Evolutionary conservation across 2,329 filamentous ascomycete genomes (phyloP).

Genomic region (Verticillium klebahnii): DNA sequence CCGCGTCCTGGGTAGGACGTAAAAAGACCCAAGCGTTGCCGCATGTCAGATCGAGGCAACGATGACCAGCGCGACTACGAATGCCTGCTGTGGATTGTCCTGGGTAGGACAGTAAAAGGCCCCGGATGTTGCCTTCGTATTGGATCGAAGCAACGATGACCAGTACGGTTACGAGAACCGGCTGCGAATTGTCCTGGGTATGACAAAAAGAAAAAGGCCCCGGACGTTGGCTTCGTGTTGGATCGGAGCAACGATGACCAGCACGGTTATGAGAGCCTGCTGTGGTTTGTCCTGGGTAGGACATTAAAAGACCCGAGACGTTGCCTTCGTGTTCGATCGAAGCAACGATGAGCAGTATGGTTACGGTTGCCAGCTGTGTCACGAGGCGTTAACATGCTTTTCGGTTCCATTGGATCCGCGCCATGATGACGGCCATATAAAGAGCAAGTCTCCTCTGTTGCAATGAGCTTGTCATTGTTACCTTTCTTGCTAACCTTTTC

Average conservation of each 20-base stretch:
- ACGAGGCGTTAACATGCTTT: not conserved
- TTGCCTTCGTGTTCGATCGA: not conserved
- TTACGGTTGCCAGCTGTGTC: not conserved
- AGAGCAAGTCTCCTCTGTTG: not conserved
- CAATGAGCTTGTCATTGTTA: not conserved
- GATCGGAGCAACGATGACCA: constrained; percentile 3
- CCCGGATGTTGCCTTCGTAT: constrained; percentile 4
- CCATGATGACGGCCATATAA: not conserved
- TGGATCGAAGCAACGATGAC: constrained; percentile 4
- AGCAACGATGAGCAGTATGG: constrained; percentile 6
- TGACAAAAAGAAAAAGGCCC: constrained; percentile 31
- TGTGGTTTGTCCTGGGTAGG: constrained; percentile 26
- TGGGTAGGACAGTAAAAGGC: constrained; percentile 32
- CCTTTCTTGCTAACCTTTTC: not conserved
- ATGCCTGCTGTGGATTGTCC: constrained; percentile 17
- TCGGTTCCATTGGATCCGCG: not conserved
- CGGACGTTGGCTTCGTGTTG: not conserved
- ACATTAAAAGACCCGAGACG: constrained; percentile 26
- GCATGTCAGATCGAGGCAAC: not conserved
- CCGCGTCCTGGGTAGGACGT: constrained; percentile 27
- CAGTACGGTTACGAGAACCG: not conserved
- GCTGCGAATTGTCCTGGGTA: constrained; percentile 23
- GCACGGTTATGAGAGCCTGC: not conserved
- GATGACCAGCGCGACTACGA: constrained; percentile 2
- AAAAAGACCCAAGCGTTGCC: constrained; percentile 23